Evolutionary conservation across 306 rosid species (phyloP).

Genomic region (Amphicarpaea edgeworthii): DNA sequence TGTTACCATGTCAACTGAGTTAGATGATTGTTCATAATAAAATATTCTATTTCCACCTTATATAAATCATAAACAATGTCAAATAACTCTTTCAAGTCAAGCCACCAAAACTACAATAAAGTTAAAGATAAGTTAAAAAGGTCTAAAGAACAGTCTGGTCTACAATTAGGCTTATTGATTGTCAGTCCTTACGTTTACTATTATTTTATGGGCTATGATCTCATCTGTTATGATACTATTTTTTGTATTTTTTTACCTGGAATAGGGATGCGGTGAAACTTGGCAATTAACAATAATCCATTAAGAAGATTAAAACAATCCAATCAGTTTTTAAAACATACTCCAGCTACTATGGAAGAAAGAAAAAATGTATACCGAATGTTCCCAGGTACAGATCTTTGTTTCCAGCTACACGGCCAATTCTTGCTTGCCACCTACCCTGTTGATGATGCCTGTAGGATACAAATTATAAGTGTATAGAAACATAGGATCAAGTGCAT

Average conservation of each 20-base stretch:
- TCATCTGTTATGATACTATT: not conserved
- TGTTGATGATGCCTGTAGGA: slow-evolving; percentile 92
- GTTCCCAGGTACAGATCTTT: slow-evolving; percentile 95
- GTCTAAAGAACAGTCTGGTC: not conserved
- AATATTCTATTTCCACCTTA: not conserved
- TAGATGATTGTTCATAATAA: not conserved
- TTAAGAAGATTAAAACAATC: not conserved
- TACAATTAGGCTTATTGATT: not conserved
- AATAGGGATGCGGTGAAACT: not conserved
- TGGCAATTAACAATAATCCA: not conserved
- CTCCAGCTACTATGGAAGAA: not conserved
- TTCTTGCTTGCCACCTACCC: slow-evolving; percentile 99
- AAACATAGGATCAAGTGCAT: not conserved
- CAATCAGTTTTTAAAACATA: not conserved
- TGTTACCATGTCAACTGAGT: slow-evolving; percentile 41
- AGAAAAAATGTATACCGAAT: slow-evolving; percentile 62
- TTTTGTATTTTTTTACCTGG: not conserved
- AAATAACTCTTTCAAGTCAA: not conserved
- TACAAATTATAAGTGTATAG: slow-evolving; percentile 10
- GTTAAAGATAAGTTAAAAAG: not conserved
- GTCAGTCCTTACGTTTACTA: not conserved
- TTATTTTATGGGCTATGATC: not conserved
- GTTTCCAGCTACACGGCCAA: slow-evolving; percentile 99
- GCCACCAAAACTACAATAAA: not conserved
- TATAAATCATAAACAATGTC: not conserved